Evolutionary conservation across 345 rosid species (phyloP).

Genomic region (Dipteronia dyeriana): DNA sequence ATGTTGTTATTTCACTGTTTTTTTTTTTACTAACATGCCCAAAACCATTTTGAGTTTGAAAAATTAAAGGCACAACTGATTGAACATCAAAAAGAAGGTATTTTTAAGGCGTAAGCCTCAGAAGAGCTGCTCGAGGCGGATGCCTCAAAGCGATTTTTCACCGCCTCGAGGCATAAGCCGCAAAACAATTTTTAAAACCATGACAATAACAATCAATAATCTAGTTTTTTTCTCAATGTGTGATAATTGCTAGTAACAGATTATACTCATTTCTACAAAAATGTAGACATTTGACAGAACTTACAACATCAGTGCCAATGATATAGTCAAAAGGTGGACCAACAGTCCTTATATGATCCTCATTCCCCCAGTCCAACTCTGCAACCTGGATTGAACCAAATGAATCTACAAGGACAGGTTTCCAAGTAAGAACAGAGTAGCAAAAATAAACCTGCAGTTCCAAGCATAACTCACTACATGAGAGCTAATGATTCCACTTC

Average conservation of each 20-base stretch:
- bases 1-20: no score
- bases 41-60: no score
- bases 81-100: no score
- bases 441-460: background rate
- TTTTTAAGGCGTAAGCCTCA: no score
- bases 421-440: slow-evolving; percentile 10
- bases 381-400: slow-evolving; percentile 85
- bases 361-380: slow-evolving; percentile 88
- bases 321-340: slow-evolving; percentile 87
- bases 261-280: background rate
- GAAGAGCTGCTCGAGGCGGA: no score
- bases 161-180: no score
- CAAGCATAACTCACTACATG: slow-evolving; percentile 5
- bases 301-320: slow-evolving; percentile 93
- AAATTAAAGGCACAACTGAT: no score
- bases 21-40: no score
- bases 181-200: no score
- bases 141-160: no score
- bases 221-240: background rate
- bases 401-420: slow-evolving; percentile 48
- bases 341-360: slow-evolving; percentile 69
- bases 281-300: slow-evolving; percentile 30
- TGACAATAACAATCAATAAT: background rate
- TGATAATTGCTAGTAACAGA: background rate
- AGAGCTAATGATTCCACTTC: background rate